Base-by-base conservation (phyloP, 768 basidiomycete genomes). In the Lentinula detonsa region DNA sequence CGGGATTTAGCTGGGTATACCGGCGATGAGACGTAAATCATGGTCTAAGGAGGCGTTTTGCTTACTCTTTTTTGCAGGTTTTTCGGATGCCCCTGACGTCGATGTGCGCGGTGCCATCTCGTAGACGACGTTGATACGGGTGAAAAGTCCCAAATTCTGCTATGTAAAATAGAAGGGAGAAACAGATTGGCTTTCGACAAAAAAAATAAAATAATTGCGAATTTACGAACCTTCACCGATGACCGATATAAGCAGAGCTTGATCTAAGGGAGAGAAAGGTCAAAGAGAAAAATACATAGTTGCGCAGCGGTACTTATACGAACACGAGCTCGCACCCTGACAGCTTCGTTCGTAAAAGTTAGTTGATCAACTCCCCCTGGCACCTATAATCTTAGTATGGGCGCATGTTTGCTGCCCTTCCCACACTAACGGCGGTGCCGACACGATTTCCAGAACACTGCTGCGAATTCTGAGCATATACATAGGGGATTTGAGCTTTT, bases 231-330 rank as follows among this genome's bases (percentile, higher is more conserved):
- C 46, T 48, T 48, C 21, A 7, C 18, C 18, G 10, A 23, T 21
- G 46, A 23, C 46, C 46, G 21, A 56, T 43, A 42, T 33, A 31
- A n/a, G 23, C 28, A 40, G 18, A 16, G 7, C 11, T 16, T 56
- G 37, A 39, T 13, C 18, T n/a, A 35, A 45, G 15, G 5, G 11
- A 18, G 28, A 37, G 71, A 76, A 77, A 78, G 74, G 73, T 74
- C 68, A 40, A 61, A 69, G 71, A 63, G 67, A 59, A 48, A 49
- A 65, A 58, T 45, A 46, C 31, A 35, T 61, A 21, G 40, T 33
- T 31, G 66, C 68, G 71, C 77, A 73, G 74, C 83, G 81, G 82
- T 77, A 80, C 82, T 85, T 84, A 83, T 84, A 84, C 75, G 70
- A 77, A 68, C 70, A 69, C 65, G 65, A 63, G 71, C 74, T 74